Percentiles rank a stretch among this genome's conserved stretches.
These are phyloP conservation scores for Coprinopsis cinerea DNA, from an alignment of 768 basidiomycete species.

Conservation along the genomic window DNA sequence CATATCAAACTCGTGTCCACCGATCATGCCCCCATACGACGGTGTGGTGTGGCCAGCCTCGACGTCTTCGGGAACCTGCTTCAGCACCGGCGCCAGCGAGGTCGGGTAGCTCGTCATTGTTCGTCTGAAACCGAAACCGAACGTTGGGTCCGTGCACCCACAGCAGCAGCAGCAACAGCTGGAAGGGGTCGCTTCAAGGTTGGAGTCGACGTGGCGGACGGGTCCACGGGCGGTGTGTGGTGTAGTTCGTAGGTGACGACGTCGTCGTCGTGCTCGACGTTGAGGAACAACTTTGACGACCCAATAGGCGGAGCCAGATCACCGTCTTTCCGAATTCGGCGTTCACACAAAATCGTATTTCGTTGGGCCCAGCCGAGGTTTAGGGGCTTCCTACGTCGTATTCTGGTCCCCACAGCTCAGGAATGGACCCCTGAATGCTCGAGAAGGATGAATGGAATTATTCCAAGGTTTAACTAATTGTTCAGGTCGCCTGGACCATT, in stretches of 20 bases:
- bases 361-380: not conserved
- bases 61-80: slow-evolving; percentile 45
- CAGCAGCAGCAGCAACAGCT: not conserved
- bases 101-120: slow-evolving; percentile 41
- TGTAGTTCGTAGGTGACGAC: slow-evolving; percentile 16
- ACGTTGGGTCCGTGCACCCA: slow-evolving; percentile 3
- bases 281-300: slow-evolving; percentile 14
- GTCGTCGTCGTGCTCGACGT: slow-evolving; percentile 7
- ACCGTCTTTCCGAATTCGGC: slow-evolving; percentile 8
- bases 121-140: slow-evolving; percentile 1
- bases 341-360: not conserved
- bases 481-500: no score
- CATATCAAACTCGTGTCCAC: slow-evolving; percentile 64
- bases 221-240: slow-evolving; percentile 7
- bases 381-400: not conserved
- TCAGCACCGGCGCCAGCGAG: slow-evolving; percentile 40
- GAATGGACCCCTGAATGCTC: no score
- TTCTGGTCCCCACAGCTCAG: not conserved
- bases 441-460: no score
- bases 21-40: slow-evolving; percentile 48
- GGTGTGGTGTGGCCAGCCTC: slow-evolving; percentile 36
- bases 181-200: not conserved
- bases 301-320: slow-evolving; percentile 14
- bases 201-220: not conserved
- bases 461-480: no score